These are phyloP conservation scores for Fragilaria radians DNA, from an alignment of 108 stramenopile genomes.

Conservation along the genomic window DNA sequence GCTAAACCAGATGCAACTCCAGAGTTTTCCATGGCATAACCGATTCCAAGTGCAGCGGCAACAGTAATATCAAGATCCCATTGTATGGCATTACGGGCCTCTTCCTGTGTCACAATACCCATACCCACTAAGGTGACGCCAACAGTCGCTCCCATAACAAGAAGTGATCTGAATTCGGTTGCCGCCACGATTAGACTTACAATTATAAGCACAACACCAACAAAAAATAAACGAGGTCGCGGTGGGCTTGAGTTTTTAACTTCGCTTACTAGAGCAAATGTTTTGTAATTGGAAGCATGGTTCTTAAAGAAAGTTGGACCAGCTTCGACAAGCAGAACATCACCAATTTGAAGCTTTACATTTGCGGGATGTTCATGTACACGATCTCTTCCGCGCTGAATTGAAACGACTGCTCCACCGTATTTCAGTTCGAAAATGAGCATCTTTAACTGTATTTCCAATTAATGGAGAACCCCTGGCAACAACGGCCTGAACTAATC, in stretches of 20 bases:
- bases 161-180: conserved; percentile 11
- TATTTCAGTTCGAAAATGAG: conserved; percentile 72
- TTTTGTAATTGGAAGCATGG: conserved; percentile 48
- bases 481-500: conserved; percentile 78
- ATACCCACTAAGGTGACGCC: conserved; percentile 50
- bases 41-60: conserved; percentile 76
- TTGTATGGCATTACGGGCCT: conserved; percentile 69
- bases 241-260: conserved; percentile 83
- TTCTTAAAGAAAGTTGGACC: conserved; percentile 67
- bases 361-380: conserved; percentile 80
- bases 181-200: conserved; percentile 22
- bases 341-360: conserved; percentile 76
- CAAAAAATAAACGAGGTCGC: conserved; percentile 60
- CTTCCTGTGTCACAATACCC: conserved; percentile 78
- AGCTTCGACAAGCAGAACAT: conserved; percentile 77
- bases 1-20: conserved; percentile 73
- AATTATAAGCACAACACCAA: conserved; percentile 4
- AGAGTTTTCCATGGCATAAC: conserved; percentile 66
- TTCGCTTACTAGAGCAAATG: conserved; percentile 76
- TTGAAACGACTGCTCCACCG: conserved; percentile 84
- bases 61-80: conserved; percentile 82
- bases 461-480: conserved; percentile 66
- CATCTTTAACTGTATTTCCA: conserved; percentile 65
- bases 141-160: conserved; percentile 54
- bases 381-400: conserved; percentile 71